These are phyloP conservation scores for Beauveria rudraprayagi DNA, from an alignment of 2,329 filamentous ascomycete species.

Conservation along the genomic window DNA sequence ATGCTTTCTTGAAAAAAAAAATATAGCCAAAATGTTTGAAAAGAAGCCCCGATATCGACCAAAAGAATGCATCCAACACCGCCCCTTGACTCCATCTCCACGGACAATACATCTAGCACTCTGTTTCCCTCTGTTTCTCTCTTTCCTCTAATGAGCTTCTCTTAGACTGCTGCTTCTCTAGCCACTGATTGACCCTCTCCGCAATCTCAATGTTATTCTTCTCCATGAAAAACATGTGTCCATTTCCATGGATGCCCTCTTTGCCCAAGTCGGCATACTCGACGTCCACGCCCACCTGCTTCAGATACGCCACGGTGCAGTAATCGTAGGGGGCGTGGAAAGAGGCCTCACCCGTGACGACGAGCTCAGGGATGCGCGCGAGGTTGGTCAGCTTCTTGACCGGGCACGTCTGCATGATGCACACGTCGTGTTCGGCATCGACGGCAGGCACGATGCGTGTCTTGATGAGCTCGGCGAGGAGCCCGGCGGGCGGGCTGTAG, in stretches of 20 bases:
- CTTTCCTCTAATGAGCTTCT: neutral
- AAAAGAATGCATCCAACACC: too few species aligned
- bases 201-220: constrained; percentile 27
- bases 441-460: constrained; percentile 19
- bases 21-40: too few species aligned
- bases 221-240: constrained; percentile 41
- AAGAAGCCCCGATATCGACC: too few species aligned
- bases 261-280: constrained; percentile 37
- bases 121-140: neutral
- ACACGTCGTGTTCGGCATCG: constrained; percentile 20
- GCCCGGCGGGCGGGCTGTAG: constrained; percentile 20
- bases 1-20: too few species aligned
- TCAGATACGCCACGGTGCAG: constrained; percentile 41
- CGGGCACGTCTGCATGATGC: constrained; percentile 22
- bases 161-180: constrained; percentile 8
- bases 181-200: constrained; percentile 15
- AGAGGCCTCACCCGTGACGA: constrained; percentile 40
- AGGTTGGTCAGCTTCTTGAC: constrained; percentile 36
- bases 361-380: constrained; percentile 34
- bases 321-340: constrained; percentile 46
- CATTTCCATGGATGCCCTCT: constrained; percentile 40
- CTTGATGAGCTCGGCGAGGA: constrained; percentile 13
- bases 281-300: constrained; percentile 37
- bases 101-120: too few species aligned
- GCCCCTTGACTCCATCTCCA: too few species aligned